These are phyloP conservation scores for Arctostaphylos glauca DNA, from an alignment of 148 eudicot species.

Conservation along the genomic window DNA sequence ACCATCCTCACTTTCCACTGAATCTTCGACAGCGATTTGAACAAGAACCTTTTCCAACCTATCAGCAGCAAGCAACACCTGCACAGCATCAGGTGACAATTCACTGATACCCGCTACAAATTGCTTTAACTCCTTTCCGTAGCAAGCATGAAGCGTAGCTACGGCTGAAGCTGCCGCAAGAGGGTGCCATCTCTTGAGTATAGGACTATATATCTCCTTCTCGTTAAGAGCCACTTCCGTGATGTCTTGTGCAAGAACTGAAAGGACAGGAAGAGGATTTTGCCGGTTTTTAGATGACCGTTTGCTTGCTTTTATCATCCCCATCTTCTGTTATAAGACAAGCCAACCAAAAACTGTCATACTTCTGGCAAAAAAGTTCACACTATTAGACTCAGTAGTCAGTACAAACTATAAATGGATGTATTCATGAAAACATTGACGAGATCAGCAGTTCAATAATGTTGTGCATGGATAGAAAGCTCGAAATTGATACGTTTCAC, in stretches of 20 bases:
- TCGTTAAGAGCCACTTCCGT: slow-evolving; percentile 78
- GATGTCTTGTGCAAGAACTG: slow-evolving; percentile 81
- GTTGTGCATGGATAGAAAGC: slow-evolving; percentile 3
- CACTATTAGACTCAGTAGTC: background rate
- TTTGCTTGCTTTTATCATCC: slow-evolving; percentile 61
- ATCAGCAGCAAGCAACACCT: slow-evolving; percentile 85
- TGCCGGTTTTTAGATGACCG: slow-evolving; percentile 55
- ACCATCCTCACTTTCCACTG: slow-evolving; percentile 95
- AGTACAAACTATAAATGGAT: background rate
- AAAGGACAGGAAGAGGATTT: slow-evolving; percentile 70
- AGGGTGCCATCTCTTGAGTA: slow-evolving; percentile 89
- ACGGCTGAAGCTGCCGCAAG: slow-evolving; percentile 87
- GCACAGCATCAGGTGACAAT: slow-evolving; percentile 85
- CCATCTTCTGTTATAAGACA: slow-evolving; percentile 67
- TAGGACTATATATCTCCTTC: slow-evolving; percentile 81
- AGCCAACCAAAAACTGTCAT: slow-evolving; percentile 15
- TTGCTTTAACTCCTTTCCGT: slow-evolving; percentile 72
- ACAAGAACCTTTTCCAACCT: slow-evolving; percentile 86
- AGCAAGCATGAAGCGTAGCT: slow-evolving; percentile 84
- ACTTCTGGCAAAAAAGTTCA: background rate
- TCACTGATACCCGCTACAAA: slow-evolving; percentile 71
- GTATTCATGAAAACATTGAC: background rate
- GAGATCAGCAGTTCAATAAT: background rate
- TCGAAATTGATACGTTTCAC: background rate
- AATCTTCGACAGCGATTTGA: slow-evolving; percentile 86